phyloP scores from a whole-genome alignment of 495 filamentous ascomycete genomes.

The Tuber microsphaerosporum region DNA sequence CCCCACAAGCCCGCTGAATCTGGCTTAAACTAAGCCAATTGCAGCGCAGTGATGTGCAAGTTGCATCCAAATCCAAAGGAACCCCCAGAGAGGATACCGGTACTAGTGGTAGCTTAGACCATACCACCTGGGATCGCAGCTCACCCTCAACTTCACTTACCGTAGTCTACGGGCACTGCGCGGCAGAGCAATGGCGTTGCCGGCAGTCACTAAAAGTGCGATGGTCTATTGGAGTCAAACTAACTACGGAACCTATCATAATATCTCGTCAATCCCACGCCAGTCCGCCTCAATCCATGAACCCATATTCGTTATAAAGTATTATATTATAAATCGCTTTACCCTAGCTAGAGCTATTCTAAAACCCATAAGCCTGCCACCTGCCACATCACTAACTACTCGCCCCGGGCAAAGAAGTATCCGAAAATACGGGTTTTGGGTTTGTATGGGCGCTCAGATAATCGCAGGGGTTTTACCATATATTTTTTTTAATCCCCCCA shows the following conservation, averaged over 20 bases:
- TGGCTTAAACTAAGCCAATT: not conserved
- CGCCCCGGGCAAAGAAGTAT: no score
- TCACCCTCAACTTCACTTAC: no score
- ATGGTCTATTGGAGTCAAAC: not conserved
- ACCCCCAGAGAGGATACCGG: not conserved
- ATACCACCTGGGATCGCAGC: no score
- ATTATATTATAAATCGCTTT: not conserved
- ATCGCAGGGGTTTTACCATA: no score
- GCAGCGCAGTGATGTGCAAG: not conserved
- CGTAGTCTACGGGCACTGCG: no score
- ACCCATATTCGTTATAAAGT: not conserved
- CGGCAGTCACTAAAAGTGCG: not conserved
- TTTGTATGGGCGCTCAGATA: no score
- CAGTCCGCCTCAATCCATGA: not conserved
- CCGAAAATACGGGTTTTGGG: no score
- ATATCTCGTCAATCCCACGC: not conserved
- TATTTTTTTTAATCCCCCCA: not conserved
- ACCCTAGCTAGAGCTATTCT: not conserved
- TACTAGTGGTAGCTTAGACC: not conserved
- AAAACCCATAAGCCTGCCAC: not conserved
- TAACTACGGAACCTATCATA: not conserved
- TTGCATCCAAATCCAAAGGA: not conserved
- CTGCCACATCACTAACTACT: conserved; percentile 2
- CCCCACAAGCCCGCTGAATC: not conserved
- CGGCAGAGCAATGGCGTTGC: no score